Conservation (phyloP, 192 early-diverging fungal genomes). For the Hyaloraphidium curvatum region DNA sequence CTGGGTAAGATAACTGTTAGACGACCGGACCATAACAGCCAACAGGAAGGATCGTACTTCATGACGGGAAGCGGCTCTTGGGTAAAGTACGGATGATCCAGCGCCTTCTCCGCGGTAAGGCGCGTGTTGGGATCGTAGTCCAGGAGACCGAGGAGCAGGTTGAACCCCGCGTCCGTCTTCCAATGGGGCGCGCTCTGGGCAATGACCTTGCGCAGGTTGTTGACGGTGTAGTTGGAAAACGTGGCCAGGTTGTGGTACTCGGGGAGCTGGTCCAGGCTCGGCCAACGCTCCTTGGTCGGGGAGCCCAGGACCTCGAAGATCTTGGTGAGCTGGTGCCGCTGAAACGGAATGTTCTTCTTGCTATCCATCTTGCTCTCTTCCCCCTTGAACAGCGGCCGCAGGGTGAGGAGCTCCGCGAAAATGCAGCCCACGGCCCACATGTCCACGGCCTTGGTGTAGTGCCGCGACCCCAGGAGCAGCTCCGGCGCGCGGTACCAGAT, state of each 20-base stretch:
- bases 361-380: constrained; percentile 55
- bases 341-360: constrained; percentile 31
- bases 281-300: constrained; percentile 39
- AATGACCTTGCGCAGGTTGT: background rate
- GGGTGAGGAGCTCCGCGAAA: constrained; percentile 89
- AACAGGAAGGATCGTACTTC: constrained; percentile 8
- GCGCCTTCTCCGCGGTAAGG: constrained; percentile 80
- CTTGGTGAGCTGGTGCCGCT: constrained; percentile 76
- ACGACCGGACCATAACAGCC: background rate
- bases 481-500: constrained; percentile 46
- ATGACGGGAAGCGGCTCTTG: constrained; percentile 19
- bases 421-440: constrained; percentile 99
- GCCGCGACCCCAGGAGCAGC: constrained; percentile 33
- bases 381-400: constrained; percentile 88
- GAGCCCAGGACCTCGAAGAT: constrained; percentile 89
- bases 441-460: constrained; percentile 47
- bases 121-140: constrained; percentile 66
- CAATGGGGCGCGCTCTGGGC: background rate
- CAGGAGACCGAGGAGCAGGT: background rate
- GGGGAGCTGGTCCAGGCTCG: constrained; percentile 14
- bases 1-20: background rate
- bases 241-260: constrained; percentile 15
- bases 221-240: background rate
- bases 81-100: constrained; percentile 77
- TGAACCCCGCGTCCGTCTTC: background rate